phyloP scores from a whole-genome alignment of 1,139 yeast species.

The Taiozyma onychis region DNA sequence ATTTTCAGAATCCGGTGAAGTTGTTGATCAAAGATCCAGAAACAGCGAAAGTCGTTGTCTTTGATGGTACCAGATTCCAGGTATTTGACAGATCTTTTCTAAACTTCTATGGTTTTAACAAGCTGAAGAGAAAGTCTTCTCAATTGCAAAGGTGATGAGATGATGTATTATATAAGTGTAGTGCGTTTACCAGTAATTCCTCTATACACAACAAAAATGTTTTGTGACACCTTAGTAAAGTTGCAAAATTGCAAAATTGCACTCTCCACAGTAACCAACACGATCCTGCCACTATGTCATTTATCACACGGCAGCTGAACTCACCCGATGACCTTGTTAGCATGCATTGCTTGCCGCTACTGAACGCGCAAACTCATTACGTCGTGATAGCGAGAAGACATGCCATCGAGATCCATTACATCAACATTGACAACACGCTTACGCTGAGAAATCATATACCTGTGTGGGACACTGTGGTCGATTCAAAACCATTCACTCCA shows the following conservation, averaged over 20 bases:
- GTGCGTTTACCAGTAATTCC: neutral
- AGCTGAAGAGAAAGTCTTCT: neutral
- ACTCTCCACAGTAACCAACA: neutral
- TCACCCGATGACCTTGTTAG: constrained; percentile 13
- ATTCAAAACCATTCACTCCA: constrained; percentile 9
- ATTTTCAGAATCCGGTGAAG: neutral
- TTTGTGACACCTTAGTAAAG: neutral
- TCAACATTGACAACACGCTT: neutral
- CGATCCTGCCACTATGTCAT: constrained; percentile 8
- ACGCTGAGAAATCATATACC: constrained; percentile 8
- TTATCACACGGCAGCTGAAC: constrained; percentile 10
- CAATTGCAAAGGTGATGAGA: neutral
- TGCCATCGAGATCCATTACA: constrained; percentile 9
- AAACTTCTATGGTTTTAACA: neutral
- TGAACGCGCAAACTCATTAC: constrained; percentile 4
- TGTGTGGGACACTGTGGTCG: constrained; percentile 13
- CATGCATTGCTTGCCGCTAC: constrained; percentile 6
- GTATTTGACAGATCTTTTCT: neutral
- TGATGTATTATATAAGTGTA: neutral
- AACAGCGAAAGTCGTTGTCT: neutral
- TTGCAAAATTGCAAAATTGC: neutral
- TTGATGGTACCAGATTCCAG: neutral
- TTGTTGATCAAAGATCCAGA: neutral
- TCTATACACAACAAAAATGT: neutral
- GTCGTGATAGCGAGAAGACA: constrained; percentile 12